These are phyloP conservation scores for Perkinsela sp. DNA, from an alignment of 208 protist species.

Conservation along the genomic window DNA sequence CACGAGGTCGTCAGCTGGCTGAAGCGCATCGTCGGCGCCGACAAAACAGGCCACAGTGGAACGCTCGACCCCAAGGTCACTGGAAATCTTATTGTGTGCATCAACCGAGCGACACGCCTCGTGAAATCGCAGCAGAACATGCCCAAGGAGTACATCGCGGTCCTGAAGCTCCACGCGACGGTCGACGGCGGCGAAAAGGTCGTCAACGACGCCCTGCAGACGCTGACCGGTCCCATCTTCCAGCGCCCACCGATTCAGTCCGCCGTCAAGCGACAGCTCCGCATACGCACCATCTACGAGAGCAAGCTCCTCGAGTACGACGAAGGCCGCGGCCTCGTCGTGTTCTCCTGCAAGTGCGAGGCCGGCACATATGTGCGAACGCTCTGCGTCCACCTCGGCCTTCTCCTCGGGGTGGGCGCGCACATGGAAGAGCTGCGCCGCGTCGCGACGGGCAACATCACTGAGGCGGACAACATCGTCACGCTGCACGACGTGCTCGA, in stretches of 20 bases:
- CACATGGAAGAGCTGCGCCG: constrained; percentile 98
- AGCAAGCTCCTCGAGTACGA: constrained; percentile 95
- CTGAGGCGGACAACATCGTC: constrained; percentile 75
- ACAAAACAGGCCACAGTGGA: constrained; percentile 97
- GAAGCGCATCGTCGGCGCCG: constrained; percentile 83
- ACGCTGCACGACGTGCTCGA: constrained; percentile 99
- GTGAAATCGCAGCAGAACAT: constrained; percentile 98
- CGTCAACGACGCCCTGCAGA: constrained; percentile 70
- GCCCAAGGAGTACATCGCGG: constrained; percentile 97
- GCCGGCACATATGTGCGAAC: constrained; percentile 99
- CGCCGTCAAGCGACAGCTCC: constrained; percentile 88
- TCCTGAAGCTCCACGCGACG: constrained; percentile 80
- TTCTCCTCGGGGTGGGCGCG: constrained; percentile 87
- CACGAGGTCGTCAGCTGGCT: constrained; percentile 99
- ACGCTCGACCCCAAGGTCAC: constrained; percentile 97
- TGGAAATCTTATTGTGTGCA: constrained; percentile 94
- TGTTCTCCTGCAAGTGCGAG: constrained; percentile 96
- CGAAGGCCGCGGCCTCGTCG: constrained; percentile 72
- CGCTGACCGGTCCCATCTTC: constrained; percentile 90
- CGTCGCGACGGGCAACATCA: constrained; percentile 82
- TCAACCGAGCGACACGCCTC: constrained; percentile 92
- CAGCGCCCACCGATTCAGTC: constrained; percentile 94
- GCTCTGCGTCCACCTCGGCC: constrained; percentile 96
- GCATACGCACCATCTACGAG: constrained; percentile 95
- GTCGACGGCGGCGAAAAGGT: constrained; percentile 47